Base-by-base conservation (phyloP, 202 grass and related monocot species). In the Digitaria exilis region DNA sequence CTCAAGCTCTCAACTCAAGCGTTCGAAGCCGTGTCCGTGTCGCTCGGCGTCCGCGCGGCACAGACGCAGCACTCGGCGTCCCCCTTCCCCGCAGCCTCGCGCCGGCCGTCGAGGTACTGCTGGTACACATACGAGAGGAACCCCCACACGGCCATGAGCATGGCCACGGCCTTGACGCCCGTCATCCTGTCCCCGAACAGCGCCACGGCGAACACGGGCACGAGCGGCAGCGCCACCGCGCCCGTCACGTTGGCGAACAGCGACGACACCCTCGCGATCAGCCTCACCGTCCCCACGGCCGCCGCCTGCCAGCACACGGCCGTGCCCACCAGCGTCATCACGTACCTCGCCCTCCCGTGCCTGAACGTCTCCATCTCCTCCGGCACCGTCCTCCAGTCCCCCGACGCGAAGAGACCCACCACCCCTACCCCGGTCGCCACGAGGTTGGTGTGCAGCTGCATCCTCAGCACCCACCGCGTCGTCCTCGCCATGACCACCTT, bases 31-130 rank as follows among this genome's bases (percentile, higher is more conserved):
- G 24, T n/a, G n/a, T n/a, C n/a, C n/a, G n/a, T 11, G 18, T 37
- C 63, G 34, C 64, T 37, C 12, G 34, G 18, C 9, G 64, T 41
- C 34, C 34, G 64, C 37, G 64, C 34, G 34, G 34, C 64, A 21
- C 64, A 67, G 9, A 22, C 19, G 64, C 18, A 22, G 64, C 64
- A 41, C 19, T 65, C 31, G 31, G 6, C 37, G 37, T 39, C 2
- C 63, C 19, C 63, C 18, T 39, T 22, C 63, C 7, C 63, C 3
- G 62, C 2, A 17, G 31, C 62, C 5, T 1, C 63, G 7, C 63
- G 32, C 34, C 34, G 64, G 34, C 64, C 64, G 64, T 67, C 64
- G 64, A 67, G 35, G 35, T 67, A 67, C 35, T 67, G 64, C 35
- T 67, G 64, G 35, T 67, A 24, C 35, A 67, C 19, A 35, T 67